Evolutionary conservation across 495 filamentous ascomycete genomes (phyloP).

Genomic region (Xylaria flabelliformis): DNA sequence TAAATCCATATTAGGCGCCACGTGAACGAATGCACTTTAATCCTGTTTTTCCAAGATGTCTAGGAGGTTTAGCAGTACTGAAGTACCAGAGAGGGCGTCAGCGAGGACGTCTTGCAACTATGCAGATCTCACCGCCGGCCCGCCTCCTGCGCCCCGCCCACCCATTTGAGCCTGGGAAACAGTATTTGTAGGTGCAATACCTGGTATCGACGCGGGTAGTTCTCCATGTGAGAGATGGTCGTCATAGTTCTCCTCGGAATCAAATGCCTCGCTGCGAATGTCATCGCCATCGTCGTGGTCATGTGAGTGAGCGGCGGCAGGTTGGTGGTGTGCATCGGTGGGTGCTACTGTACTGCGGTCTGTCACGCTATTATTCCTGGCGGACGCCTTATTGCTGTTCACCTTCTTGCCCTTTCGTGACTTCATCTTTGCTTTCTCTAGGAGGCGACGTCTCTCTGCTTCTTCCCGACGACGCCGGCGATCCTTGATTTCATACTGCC

Average conservation of each 20-base stretch:
- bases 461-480: slow-evolving; percentile 79
- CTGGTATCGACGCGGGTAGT: slow-evolving; percentile 9
- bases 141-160: neutral
- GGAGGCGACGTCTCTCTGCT: slow-evolving; percentile 79
- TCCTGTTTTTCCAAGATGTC: neutral
- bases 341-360: slow-evolving; percentile 36
- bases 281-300: slow-evolving; percentile 50
- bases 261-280: slow-evolving; percentile 33
- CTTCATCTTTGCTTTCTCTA: slow-evolving; percentile 97
- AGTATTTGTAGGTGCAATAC: neutral
- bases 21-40: neutral
- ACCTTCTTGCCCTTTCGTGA: slow-evolving; percentile 78
- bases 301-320: slow-evolving; percentile 26
- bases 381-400: slow-evolving; percentile 58
- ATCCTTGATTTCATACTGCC: slow-evolving; percentile 94
- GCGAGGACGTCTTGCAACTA: neutral
- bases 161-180: neutral
- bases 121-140: neutral
- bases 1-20: neutral
- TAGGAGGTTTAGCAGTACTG: no score
- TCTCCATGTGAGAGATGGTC: slow-evolving; percentile 27
- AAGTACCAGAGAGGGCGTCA: neutral
- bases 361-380: slow-evolving; percentile 56
- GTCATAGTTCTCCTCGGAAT: slow-evolving; percentile 36
- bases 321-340: slow-evolving; percentile 37